Conservation (phyloP, 1,139 yeast genomes). For the Yamadazyma triangularis region DNA sequence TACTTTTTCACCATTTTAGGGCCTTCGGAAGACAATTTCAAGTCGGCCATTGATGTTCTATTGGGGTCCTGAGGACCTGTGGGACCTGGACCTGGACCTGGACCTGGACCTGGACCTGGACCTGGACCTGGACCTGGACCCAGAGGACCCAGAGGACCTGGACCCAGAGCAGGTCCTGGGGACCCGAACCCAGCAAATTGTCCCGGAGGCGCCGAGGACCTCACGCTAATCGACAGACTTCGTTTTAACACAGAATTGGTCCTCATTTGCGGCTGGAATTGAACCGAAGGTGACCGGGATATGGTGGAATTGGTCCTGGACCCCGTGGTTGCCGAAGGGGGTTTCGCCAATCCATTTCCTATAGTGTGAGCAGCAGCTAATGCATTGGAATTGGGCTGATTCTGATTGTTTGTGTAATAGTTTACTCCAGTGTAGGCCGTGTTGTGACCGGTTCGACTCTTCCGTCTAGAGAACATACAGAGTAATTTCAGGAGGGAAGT, state of each 20-base stretch:
- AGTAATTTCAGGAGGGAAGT: not conserved
- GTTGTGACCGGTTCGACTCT: constrained; percentile 25
- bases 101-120: no score
- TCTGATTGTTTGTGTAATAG: constrained; percentile 27
- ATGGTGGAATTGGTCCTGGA: constrained; percentile 4
- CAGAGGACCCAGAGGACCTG: no score
- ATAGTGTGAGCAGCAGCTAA: constrained; percentile 46
- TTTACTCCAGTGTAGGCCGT: constrained; percentile 47
- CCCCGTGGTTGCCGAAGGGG: constrained; percentile 4
- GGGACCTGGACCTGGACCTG: no score
- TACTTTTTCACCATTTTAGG: constrained; percentile 44
- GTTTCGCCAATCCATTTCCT: constrained; percentile 21
- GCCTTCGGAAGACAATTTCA: constrained; percentile 15
- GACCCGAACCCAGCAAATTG: constrained; percentile 1
- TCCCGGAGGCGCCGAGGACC: not conserved
- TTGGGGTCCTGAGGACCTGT: constrained; percentile 19
- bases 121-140: no score
- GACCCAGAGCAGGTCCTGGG: constrained; percentile 10
- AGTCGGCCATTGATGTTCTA: constrained; percentile 21
- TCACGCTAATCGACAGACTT: constrained; percentile 7
- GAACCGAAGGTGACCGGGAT: constrained; percentile 9
- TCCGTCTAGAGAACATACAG: constrained; percentile 33
- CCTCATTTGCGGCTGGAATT: constrained; percentile 1
- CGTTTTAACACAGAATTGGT: constrained; percentile 11
- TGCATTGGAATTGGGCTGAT: constrained; percentile 38